Evolutionary conservation across 352 stramenopile species (phyloP).

Genomic region (Paralagenidium karlingii): DNA sequence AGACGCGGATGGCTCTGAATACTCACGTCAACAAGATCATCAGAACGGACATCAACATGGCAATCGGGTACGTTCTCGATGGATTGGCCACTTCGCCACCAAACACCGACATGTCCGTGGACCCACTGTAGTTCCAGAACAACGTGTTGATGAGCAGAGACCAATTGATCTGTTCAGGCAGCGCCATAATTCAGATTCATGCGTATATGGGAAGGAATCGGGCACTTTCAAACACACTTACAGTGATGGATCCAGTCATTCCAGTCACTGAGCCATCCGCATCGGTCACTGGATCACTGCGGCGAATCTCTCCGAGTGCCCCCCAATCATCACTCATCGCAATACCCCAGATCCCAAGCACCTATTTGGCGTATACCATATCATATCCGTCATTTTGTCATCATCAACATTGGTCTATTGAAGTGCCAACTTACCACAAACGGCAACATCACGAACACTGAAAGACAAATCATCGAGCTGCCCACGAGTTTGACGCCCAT

Average conservation of each 20-base stretch:
- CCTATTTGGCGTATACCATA: neutral
- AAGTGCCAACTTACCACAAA: no score
- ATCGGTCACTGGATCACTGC: slow-evolving; percentile 18
- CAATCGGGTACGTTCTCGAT: slow-evolving; percentile 58
- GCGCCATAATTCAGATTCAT: neutral
- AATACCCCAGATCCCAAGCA: slow-evolving; percentile 22
- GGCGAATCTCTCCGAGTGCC: slow-evolving; percentile 17
- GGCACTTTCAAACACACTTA: no score
- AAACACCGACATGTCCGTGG: slow-evolving; percentile 79
- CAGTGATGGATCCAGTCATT: slow-evolving; percentile 17
- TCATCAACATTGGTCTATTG: slow-evolving; percentile 9
- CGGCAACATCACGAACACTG: slow-evolving; percentile 78
- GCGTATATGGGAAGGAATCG: neutral
- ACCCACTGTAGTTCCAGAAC: slow-evolving; percentile 95
- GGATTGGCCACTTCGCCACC: slow-evolving; percentile 83
- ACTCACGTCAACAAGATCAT: slow-evolving; percentile 64
- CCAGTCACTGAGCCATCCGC: slow-evolving; percentile 17
- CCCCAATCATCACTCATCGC: slow-evolving; percentile 15
- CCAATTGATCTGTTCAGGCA: slow-evolving; percentile 45
- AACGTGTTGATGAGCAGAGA: slow-evolving; percentile 86
- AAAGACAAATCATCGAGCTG: slow-evolving; percentile 57
- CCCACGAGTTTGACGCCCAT: slow-evolving; percentile 74
- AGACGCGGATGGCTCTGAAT: no score
- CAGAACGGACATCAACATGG: slow-evolving; percentile 67
- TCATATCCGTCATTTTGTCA: neutral